These are phyloP conservation scores for Aspergillus fumigatus DNA, from an alignment of 2,329 filamentous ascomycete genomes.

Conservation along the genomic window DNA sequence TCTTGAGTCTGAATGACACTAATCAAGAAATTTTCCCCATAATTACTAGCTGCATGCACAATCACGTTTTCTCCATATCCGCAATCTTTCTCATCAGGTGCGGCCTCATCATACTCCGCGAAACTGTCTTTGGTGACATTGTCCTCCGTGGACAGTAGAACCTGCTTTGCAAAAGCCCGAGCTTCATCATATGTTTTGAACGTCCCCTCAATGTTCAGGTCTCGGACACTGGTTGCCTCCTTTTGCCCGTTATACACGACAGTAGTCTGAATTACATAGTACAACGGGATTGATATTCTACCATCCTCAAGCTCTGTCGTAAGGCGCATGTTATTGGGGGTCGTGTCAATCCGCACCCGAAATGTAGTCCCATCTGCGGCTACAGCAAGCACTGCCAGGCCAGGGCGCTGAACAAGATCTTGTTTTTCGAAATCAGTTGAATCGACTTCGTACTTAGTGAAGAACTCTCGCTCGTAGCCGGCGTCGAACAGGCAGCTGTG, in stretches of 20 bases:
- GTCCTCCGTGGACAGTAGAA: slow-evolving; percentile 17
- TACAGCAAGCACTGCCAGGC: slow-evolving; percentile 20
- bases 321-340: slow-evolving; percentile 14
- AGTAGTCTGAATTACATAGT: slow-evolving; percentile 23
- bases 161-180: slow-evolving; percentile 16
- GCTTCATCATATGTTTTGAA: slow-evolving; percentile 22
- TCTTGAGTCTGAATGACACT: slow-evolving; percentile 24
- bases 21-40: slow-evolving; percentile 25
- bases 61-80: slow-evolving; percentile 29
- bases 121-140: slow-evolving; percentile 23
- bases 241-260: slow-evolving; percentile 17
- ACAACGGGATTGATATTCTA: slow-evolving; percentile 19
- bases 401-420: slow-evolving; percentile 1
- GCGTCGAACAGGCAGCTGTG: slow-evolving; percentile 26
- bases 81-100: slow-evolving; percentile 20
- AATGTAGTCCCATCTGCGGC: slow-evolving; percentile 22
- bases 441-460: slow-evolving; percentile 20
- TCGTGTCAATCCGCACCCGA: slow-evolving; percentile 22
- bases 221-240: slow-evolving; percentile 10
- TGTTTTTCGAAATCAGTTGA: slow-evolving; percentile 9
- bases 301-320: slow-evolving; percentile 15
- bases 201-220: slow-evolving; percentile 19
- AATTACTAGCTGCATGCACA: slow-evolving; percentile 22
- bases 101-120: slow-evolving; percentile 24
- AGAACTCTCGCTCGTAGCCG: slow-evolving; percentile 25